Evolutionary conservation across 345 rosid genomes (phyloP), one percentile per base, ranked within the genome.

Genomic region (Euclidium syriacum): DNA sequence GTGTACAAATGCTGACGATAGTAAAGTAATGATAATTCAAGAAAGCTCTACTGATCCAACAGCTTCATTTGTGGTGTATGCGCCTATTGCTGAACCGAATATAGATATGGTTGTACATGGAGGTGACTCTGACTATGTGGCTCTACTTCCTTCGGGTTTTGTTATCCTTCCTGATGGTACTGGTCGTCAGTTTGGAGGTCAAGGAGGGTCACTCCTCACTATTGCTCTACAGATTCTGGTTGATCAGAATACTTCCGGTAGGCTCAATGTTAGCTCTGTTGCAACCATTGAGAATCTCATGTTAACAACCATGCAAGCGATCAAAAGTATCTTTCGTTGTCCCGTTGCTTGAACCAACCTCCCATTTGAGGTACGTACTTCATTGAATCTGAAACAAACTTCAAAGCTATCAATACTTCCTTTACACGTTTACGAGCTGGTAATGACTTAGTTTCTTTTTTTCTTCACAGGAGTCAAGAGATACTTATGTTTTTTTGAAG

Each of bases 181-280:
- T 17, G 3, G n/a, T n/a, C n/a, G 14, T 56, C 7, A 5, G 14
- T 43, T 2, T 17, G 71, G 25, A 30, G 52, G 41, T 40, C 42
- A 15, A 22, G n/a, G n/a, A n/a, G 98, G 98, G 39, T 86, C 98
- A 14, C 89, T 92, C 12, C 48, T 92, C 7, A 92, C 89, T 2
- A 85, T 82, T 9, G 84, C 90, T 1, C 87, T 85, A 48, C 98
- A 92, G 83, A 82, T 89, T 27, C 67, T 92, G 61, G 96, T 85
- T 3, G 92, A 83, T 59, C 84, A 0, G 71, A n/a, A 60, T 62
- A 88, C 88, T 3, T 72, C 84, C 0, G 84, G 82, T 15, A 78
- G 72, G 38, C 83, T 87, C 26, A 82, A 86, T 50, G 73, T 83
- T 41, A 95, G 89, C 36, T 89, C 95, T 0, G 91, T 92, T 22